Base-by-base conservation (phyloP, 1,284 basidiomycete genomes). In the Papiliotrema laurentii region DNA sequence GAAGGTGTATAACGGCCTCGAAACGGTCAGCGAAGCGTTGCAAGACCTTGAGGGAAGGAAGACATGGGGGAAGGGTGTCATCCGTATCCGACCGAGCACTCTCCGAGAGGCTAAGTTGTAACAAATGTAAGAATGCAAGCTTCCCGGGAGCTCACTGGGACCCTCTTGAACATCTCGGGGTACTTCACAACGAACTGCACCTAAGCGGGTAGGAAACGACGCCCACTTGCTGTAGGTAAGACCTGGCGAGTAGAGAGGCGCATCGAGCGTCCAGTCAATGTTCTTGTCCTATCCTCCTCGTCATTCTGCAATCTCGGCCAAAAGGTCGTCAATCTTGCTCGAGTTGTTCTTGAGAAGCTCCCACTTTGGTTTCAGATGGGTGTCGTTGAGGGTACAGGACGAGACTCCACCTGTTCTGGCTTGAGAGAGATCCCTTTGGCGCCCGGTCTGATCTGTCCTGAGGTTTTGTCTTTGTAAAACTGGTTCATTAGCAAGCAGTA, bases 61-160 rank as follows among this genome's bases (percentile, higher is more conserved):
- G 75, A 94, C 91, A 2, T 97, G 89, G 88, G 94, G 93, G 1
- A 97, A 97, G 71, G 87, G 81, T 0, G 77, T 94, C 19, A 80
- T 90, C 1, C 78, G 78, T 33, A 72, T 97, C 30, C 26, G 77
- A 80, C 10, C 18, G 48, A 9, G n/a, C 6, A 19, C 28, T 31
- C 58, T 18, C 48, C 9, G 27, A 43, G 41, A 31, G 22, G 27
- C 41, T 19, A 39, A 39, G 38, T 24, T 39, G 38, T 39, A 25
- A 39, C 5, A 22, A 9, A n/a, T n/a, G n/a, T n/a, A n/a, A n/a
- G 21, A 21, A 11, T 13, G 13, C 35, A 37, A 37, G n/a, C n/a
- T n/a, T n/a, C n/a, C n/a, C n/a, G n/a, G n/a, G n/a, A n/a, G n/a
- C n/a, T n/a, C n/a, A n/a, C n/a, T n/a, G n/a, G n/a, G n/a, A n/a